Conservation (phyloP, 768 basidiomycete genomes). For the Suillus americanus region DNA sequence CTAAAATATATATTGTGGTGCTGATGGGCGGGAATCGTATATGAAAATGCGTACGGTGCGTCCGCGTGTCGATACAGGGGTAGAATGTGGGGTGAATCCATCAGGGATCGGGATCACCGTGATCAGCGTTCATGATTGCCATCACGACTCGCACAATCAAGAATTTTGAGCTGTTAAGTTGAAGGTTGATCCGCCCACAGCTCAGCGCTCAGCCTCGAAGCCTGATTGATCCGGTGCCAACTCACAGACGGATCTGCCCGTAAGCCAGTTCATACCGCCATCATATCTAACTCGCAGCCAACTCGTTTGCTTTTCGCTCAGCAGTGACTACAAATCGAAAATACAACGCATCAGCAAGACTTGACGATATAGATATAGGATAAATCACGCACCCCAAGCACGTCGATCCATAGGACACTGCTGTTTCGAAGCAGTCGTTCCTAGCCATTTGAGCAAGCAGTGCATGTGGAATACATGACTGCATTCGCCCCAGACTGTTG, state of each 20-base stretch:
- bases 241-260: not conserved
- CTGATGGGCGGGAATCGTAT: not conserved
- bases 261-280: not conserved
- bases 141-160: not conserved
- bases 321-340: slow-evolving; percentile 43
- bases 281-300: slow-evolving; percentile 3
- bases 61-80: not conserved
- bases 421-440: slow-evolving; percentile 83
- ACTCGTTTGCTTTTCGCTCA: slow-evolving; percentile 45
- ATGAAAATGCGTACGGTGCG: not conserved
- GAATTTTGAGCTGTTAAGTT: not conserved
- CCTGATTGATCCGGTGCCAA: not conserved
- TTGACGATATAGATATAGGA: not conserved
- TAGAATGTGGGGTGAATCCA: not conserved
- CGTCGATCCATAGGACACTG: slow-evolving; percentile 99
- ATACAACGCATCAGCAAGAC: not conserved
- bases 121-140: not conserved
- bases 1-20: slow-evolving; percentile 4
- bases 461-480: slow-evolving; percentile 99
- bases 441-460: slow-evolving; percentile 95
- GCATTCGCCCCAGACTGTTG: slow-evolving; percentile 93
- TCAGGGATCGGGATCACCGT: not conserved
- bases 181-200: not conserved
- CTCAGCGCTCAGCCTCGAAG: not conserved
- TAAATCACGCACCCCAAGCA: slow-evolving; percentile 72